Conservation (phyloP, 306 rosid genomes). For the Cucurbita argyrosperma region DNA sequence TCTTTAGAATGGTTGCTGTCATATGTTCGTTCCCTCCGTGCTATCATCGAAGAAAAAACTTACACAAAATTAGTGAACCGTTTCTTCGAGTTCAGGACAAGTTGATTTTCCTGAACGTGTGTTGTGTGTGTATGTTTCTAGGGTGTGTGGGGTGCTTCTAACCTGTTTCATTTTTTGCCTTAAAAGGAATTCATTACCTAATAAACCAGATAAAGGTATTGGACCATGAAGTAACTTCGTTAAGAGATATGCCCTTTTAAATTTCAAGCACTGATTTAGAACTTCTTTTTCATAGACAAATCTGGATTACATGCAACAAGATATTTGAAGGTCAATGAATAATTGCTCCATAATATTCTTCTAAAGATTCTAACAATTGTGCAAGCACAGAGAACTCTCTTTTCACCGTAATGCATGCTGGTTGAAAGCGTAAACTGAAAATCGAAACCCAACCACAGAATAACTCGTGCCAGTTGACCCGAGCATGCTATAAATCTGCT, state of each 20-base stretch:
- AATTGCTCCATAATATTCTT: neutral
- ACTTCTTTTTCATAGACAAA: neutral
- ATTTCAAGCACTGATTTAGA: neutral
- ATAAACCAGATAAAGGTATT: neutral
- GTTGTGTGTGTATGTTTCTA: neutral
- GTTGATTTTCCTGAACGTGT: neutral
- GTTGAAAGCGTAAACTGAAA: neutral
- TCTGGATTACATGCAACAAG: neutral
- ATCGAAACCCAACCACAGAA: neutral
- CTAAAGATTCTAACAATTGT: neutral
- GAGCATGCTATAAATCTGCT: neutral
- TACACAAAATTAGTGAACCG: neutral
- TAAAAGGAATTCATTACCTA: neutral
- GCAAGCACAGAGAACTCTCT: neutral
- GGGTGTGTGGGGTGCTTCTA: neutral
- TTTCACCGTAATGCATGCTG: neutral
- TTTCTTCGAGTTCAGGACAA: neutral
- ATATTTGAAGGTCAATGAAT: neutral
- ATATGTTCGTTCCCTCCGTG: neutral
- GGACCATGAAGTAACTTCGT: neutral
- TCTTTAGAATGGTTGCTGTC: neutral
- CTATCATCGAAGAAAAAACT: neutral
- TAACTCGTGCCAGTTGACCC: neutral
- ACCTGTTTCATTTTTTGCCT: neutral
- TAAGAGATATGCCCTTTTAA: neutral